Base-by-base conservation (phyloP, 306 rosid species). In the Vigna mungo region DNA sequence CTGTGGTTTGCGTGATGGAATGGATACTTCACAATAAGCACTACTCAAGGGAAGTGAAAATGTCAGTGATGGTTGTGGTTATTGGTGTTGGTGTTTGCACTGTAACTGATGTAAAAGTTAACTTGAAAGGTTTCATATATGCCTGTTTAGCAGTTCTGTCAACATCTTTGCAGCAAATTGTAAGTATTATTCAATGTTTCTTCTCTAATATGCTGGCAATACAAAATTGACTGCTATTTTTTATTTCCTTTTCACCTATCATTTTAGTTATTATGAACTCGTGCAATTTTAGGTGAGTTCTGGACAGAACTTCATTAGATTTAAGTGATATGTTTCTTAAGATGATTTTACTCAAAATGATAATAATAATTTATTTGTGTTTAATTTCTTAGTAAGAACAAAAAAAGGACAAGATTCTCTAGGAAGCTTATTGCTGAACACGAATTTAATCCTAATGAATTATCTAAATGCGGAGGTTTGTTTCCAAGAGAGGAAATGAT, bases 1-100 rank as follows among this genome's bases (percentile, higher is more conserved):
- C 98, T 0, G 98, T 93, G 87, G 98, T 93, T 32, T 93, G 98
- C 79, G 88, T 91, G 68, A 87, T 93, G 97, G 98, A 93, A 80
- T 93, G 96, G 98, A 88, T 93, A 80, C 80, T 93, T 85, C 95
- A 93, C 84, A 85, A 37, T 84, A 91, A 93, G 79, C 86, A 84
- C 74, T 93, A 91, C 78, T 83, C 97, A 12, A 91, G 66, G 86
- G 97, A 93, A 84, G 98, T 93, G 16, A 93, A 93, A 82, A 64
- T 61, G 27, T 59, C 97, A 27, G 98, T 93, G 61, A 39, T 90
- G 53, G 96, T 93, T 15, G 98, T 93, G 56, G 96, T 93, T 74
- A 72, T 93, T 73, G 98, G 98, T 53, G 97, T 91, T 43, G 97
- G 97, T 41, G 93, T 93, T 81, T 93, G 98, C 87, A 91, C 96